Conservation (phyloP, 495 filamentous ascomycete genomes). For the Entonaema liquescens region DNA sequence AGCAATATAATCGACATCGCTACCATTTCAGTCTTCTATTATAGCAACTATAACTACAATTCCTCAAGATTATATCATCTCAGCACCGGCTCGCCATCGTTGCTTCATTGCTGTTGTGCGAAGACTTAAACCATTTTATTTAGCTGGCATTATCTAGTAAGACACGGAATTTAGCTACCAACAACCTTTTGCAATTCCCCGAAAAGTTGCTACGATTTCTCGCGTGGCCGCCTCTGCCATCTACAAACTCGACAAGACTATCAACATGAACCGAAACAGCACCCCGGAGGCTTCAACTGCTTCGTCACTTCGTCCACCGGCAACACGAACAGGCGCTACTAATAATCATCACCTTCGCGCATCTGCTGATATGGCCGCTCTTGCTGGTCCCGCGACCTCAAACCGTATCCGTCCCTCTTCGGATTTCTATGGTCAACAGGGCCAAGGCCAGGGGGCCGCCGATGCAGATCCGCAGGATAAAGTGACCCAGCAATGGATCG, state of each 20-base stretch:
- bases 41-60: constrained; percentile 14
- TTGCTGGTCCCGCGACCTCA: constrained; percentile 76
- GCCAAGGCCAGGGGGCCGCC: constrained; percentile 64
- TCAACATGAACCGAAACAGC: constrained; percentile 91
- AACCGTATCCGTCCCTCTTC: constrained; percentile 92
- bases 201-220: neutral
- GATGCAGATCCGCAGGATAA: constrained; percentile 88
- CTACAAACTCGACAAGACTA: neutral
- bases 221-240: neutral
- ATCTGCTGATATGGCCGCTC: constrained; percentile 94
- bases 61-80: neutral
- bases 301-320: constrained; percentile 89
- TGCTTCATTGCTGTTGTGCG: neutral
- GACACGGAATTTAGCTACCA: neutral
- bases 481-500: constrained; percentile 97
- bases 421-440: constrained; percentile 87
- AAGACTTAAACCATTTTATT: constrained; percentile 47
- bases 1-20: constrained; percentile 14
- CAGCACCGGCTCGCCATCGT: neutral
- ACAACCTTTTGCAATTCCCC: neutral
- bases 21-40: neutral
- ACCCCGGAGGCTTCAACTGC: constrained; percentile 86
- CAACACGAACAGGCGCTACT: constrained; percentile 78
- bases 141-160: constrained; percentile 30
- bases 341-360: constrained; percentile 85